Evolutionary conservation across 805 yeast genomes (phyloP).

Genomic region (Kazachstania psychrophila): DNA sequence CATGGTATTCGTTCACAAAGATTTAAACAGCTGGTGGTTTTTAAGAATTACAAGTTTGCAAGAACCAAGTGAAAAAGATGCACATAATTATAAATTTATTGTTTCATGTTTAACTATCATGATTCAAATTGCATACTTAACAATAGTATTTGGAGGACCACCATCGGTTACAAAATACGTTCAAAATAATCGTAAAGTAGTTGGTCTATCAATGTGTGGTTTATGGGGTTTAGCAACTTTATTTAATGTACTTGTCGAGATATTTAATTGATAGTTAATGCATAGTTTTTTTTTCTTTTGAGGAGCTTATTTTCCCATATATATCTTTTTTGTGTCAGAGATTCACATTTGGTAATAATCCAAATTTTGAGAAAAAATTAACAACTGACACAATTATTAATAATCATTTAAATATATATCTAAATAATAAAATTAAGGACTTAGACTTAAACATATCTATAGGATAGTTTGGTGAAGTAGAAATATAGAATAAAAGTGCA

Average conservation of each 20-base stretch:
- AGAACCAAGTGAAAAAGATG: slow-evolving; percentile 3
- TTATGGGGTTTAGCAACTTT: slow-evolving; percentile 23
- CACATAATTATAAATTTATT: slow-evolving; percentile 17
- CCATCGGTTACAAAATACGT: slow-evolving; percentile 6
- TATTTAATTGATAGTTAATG: slow-evolving; percentile 3
- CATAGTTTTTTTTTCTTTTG: no score
- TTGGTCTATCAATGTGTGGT: slow-evolving; percentile 21
- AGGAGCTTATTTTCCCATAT: no score
- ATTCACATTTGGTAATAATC: no score
- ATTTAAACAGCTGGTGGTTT: slow-evolving; percentile 18
- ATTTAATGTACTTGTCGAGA: slow-evolving; percentile 20
- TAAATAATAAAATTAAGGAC: no score
- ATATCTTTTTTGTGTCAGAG: no score
- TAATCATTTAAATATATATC: no score
- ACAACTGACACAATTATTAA: no score
- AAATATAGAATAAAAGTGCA: no score
- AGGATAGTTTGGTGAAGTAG: no score
- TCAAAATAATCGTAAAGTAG: slow-evolving; percentile 9
- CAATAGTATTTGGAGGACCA: slow-evolving; percentile 15
- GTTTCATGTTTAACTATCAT: slow-evolving; percentile 20
- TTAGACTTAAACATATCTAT: no score
- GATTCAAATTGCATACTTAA: slow-evolving; percentile 15
- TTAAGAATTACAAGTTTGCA: slow-evolving; percentile 16
- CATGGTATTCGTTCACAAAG: slow-evolving; percentile 19
- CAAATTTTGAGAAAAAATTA: no score